These are phyloP conservation scores for Talaromyces wortmannii DNA, from an alignment of 495 filamentous ascomycete species.

Conservation along the genomic window DNA sequence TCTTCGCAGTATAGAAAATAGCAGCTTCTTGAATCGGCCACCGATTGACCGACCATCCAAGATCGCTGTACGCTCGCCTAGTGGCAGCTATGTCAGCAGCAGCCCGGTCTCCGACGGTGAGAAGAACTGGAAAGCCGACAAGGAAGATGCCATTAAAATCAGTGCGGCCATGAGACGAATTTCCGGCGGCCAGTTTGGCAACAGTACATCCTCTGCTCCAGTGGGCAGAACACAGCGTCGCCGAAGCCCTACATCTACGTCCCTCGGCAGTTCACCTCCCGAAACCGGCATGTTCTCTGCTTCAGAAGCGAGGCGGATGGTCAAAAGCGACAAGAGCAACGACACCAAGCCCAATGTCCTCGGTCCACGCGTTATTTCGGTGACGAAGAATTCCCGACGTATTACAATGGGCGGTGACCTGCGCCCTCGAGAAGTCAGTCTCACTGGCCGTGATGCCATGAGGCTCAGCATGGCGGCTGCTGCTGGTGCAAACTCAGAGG, in stretches of 20 bases:
- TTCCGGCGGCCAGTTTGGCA: slow-evolving; percentile 26
- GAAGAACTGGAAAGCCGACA: slow-evolving; percentile 42
- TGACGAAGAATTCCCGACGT: slow-evolving; percentile 54
- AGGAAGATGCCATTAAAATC: slow-evolving; percentile 53
- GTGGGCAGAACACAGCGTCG: slow-evolving; percentile 47
- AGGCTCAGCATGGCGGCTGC: slow-evolving; percentile 35
- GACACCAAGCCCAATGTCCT: slow-evolving; percentile 52
- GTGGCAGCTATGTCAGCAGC: slow-evolving; percentile 37
- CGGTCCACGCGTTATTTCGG: slow-evolving; percentile 56
- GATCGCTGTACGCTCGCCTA: slow-evolving; percentile 40
- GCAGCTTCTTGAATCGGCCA: slow-evolving; percentile 50
- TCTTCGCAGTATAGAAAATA: slow-evolving; percentile 57
- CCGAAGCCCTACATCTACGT: slow-evolving; percentile 52
- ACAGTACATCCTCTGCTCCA: slow-evolving; percentile 23
- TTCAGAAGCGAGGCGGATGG: slow-evolving; percentile 63
- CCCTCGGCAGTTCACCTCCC: slow-evolving; percentile 47
- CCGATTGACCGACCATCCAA: slow-evolving; percentile 41
- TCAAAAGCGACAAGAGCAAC: slow-evolving; percentile 54
- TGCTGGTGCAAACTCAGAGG: slow-evolving; percentile 17
- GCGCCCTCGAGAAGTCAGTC: slow-evolving; percentile 35
- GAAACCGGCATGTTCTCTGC: slow-evolving; percentile 61
- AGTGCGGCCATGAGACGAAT: slow-evolving; percentile 57
- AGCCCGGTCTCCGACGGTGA: slow-evolving; percentile 33
- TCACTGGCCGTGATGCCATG: slow-evolving; percentile 34
- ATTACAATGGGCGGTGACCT: slow-evolving; percentile 45